Evolutionary conservation across 2,329 filamentous ascomycete genomes (phyloP), one percentile per base, ranked within the genome.

Genomic region (Xylariaceae sp.): DNA sequence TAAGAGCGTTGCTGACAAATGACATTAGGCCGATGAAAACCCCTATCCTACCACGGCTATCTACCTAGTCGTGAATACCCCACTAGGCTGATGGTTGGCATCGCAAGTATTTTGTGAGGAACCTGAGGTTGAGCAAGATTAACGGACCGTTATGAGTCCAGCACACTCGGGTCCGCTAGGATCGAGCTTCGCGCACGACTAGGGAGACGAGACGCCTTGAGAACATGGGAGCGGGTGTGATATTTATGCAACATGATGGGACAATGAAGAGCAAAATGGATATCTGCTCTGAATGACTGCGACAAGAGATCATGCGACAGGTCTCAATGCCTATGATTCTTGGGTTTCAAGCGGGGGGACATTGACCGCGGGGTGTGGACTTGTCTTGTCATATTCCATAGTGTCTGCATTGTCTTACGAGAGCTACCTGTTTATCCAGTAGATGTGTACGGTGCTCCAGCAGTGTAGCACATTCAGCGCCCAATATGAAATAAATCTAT

Each of bases 351-450:
- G 34, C 23, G n/a, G 19, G 43, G 21, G 28, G 3, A 40, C 17
- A 43, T 43, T 39, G 2, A 16, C 39, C 17, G 41, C 16, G n/a
- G 29, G 12, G n/a, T n/a, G n/a, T n/a, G 24, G 39, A 26, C 29
- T 24, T 6, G n/a, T n/a, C 36, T 34, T 45, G 5, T 33, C 19
- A 24, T 39, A 31, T 21, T 29, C 2, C 19, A 43, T 29, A 21
- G 29, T 33, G 39, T 56, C 52, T 51, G 33, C 36, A 56, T 43
- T 11, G 16, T 48, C 29, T 37, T 40, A 37, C 12, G 29, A 46
- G 23, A 37, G 21, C 19, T 16, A 28, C 34, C 34, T 36, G 33
- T 36, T 36, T 36, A 44, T 60, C 4, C 11, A 11, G 24, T 26
- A 44, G 40, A 45, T 39, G 19, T 24, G 9, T 43, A 17, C 17